Conservation (phyloP, 805 yeast species). For the Wickerhamiella bombiphila region DNA sequence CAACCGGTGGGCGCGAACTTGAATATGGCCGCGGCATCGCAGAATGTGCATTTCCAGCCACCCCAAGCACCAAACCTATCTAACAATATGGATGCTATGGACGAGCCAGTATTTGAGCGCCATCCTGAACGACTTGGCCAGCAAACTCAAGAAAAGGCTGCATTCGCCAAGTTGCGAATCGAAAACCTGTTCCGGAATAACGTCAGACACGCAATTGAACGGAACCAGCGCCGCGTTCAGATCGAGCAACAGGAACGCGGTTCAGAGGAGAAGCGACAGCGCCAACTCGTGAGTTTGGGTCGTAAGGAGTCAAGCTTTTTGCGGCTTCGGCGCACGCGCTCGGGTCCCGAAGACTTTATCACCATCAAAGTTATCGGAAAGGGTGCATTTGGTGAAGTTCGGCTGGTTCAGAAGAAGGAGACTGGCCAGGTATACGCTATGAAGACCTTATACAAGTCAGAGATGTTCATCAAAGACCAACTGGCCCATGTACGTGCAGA, state of each 20-base stretch:
- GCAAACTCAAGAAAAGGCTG: slow-evolving; percentile 64
- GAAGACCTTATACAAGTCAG: slow-evolving; percentile 82
- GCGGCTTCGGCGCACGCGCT: slow-evolving; percentile 69
- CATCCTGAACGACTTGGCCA: slow-evolving; percentile 70
- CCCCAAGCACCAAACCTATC: background rate
- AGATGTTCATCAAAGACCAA: slow-evolving; percentile 90
- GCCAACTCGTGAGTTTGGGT: slow-evolving; percentile 72
- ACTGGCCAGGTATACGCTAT: slow-evolving; percentile 86
- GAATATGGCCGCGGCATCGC: no score
- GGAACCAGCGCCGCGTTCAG: slow-evolving; percentile 82
- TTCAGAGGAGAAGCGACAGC: slow-evolving; percentile 70
- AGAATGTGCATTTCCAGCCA: background rate
- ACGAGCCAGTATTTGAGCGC: slow-evolving; percentile 36
- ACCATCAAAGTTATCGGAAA: slow-evolving; percentile 89
- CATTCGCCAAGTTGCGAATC: slow-evolving; percentile 64
- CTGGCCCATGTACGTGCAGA: slow-evolving; percentile 92
- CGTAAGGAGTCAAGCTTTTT: slow-evolving; percentile 77
- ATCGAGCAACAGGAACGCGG: slow-evolving; percentile 69
- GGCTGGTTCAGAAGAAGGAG: slow-evolving; percentile 84
- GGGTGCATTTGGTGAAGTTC: slow-evolving; percentile 96
- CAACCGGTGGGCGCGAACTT: no score
- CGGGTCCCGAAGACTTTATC: slow-evolving; percentile 63
- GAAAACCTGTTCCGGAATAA: slow-evolving; percentile 78
- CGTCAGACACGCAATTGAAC: slow-evolving; percentile 83
- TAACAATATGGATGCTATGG: background rate